Percentiles rank a stretch among this genome's conserved stretches.
Evolutionary conservation across 1,139 yeast species (phyloP).

Genomic region (Diutina sp.): DNA sequence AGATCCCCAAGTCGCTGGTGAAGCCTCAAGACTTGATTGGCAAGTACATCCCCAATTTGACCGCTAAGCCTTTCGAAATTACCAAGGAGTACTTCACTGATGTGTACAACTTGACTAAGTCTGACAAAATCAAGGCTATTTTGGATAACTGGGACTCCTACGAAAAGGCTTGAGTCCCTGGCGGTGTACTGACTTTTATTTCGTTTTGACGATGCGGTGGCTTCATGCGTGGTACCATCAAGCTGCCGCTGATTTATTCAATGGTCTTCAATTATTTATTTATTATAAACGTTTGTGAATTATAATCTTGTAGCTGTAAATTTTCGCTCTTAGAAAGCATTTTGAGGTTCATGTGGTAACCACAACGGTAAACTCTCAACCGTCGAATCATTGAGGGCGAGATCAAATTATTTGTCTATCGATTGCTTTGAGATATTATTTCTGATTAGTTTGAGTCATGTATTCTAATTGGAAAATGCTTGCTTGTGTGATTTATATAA

Average conservation of each 20-base stretch:
- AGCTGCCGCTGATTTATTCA: neutral
- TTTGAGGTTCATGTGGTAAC: neutral
- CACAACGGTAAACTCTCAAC: neutral
- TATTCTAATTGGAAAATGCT: too few relatives aligned
- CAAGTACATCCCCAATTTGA: slow-evolving; percentile 95
- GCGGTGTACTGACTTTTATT: neutral
- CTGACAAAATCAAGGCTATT: slow-evolving; percentile 81
- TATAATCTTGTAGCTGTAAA: neutral
- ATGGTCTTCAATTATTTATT: neutral
- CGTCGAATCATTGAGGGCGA: neutral
- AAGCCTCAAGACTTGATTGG: slow-evolving; percentile 89
- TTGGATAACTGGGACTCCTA: slow-evolving; percentile 93
- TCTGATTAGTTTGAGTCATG: too few relatives aligned
- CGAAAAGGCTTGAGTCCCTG: slow-evolving; percentile 28
- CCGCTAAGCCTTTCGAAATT: slow-evolving; percentile 93
- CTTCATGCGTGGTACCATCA: slow-evolving; percentile 1
- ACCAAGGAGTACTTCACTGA: slow-evolving; percentile 95
- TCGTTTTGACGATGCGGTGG: neutral
- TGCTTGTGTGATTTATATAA: too few relatives aligned
- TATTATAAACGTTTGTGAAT: neutral
- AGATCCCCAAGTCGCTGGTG: slow-evolving; percentile 88
- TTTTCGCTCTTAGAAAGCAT: neutral
- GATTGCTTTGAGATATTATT: too few relatives aligned
- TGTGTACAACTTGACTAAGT: slow-evolving; percentile 81
- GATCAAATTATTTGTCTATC: neutral